These are phyloP conservation scores for Xanthoconium stramineum DNA, from an alignment of 768 basidiomycete genomes.

Conservation along the genomic window DNA sequence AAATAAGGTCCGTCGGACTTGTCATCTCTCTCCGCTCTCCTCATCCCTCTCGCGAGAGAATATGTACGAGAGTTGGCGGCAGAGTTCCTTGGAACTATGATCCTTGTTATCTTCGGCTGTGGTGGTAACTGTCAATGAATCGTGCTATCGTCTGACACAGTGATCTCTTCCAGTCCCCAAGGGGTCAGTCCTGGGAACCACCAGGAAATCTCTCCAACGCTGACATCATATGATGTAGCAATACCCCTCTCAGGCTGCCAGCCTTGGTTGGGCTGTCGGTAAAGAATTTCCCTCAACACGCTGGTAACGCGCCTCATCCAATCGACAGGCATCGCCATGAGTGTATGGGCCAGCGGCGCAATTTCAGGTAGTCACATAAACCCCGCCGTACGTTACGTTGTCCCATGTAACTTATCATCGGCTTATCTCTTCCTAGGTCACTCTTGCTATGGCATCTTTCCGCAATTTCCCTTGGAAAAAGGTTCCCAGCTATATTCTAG, in stretches of 20 bases:
- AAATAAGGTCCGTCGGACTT: constrained; percentile 40
- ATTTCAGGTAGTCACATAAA: constrained; percentile 77
- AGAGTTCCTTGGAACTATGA: constrained; percentile 59
- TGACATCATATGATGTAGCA: constrained; percentile 14
- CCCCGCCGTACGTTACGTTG: constrained; percentile 50
- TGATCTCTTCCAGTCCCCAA: constrained; percentile 45
- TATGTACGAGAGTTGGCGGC: constrained; percentile 56
- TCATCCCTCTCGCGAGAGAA: constrained; percentile 31
- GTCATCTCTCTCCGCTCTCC: not conserved
- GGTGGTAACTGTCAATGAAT: constrained; percentile 60
- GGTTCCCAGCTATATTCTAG: constrained; percentile 65
- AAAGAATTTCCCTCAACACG: not conserved
- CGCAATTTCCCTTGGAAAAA: constrained; percentile 79
- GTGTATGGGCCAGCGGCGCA: constrained; percentile 64
- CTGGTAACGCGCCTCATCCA: not conserved
- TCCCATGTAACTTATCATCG: not conserved
- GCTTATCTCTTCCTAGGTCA: constrained; percentile 46
- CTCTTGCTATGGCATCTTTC: constrained; percentile 63
- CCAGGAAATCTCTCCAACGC: not conserved
- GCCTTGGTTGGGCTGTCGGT: constrained; percentile 34
- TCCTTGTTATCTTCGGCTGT: constrained; percentile 57
- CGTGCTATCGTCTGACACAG: constrained; percentile 43
- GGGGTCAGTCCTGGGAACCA: constrained; percentile 44
- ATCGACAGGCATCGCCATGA: constrained; percentile 50
- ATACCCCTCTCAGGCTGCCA: constrained; percentile 24